Conservation (phyloP, 2,329 filamentous ascomycete species). For the Ophiocordyceps camponoti-leonardi region DNA sequence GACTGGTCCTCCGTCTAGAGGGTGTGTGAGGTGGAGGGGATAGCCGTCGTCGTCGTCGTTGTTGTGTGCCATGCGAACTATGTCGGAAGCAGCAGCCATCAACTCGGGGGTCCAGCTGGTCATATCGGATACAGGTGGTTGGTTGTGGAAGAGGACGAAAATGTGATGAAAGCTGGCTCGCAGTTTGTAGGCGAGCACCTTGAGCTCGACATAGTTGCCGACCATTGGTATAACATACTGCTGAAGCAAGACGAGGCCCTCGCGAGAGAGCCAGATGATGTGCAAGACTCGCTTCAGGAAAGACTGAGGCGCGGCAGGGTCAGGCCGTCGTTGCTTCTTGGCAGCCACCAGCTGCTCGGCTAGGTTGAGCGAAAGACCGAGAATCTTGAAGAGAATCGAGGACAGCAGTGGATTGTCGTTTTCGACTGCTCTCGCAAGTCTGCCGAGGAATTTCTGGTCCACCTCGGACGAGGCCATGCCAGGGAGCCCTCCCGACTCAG, state of each 20-base stretch:
- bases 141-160: slow-evolving; percentile 90
- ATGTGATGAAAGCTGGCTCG: slow-evolving; percentile 93
- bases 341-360: slow-evolving; percentile 70
- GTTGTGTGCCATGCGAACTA: slow-evolving; percentile 18
- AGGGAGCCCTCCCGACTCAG: slow-evolving; percentile 2
- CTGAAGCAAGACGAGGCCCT: slow-evolving; percentile 78
- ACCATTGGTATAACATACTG: slow-evolving; percentile 77
- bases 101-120: slow-evolving; percentile 32
- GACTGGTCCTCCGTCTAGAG: slow-evolving; percentile 41
- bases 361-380: slow-evolving; percentile 79
- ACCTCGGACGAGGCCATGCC: slow-evolving; percentile 91
- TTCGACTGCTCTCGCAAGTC: slow-evolving; percentile 66
- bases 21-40: slow-evolving; percentile 29
- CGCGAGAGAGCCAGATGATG: slow-evolving; percentile 88
- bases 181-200: slow-evolving; percentile 80
- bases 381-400: slow-evolving; percentile 71
- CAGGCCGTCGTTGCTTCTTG: slow-evolving; percentile 67
- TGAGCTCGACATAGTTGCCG: slow-evolving; percentile 61
- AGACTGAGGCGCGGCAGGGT: slow-evolving; percentile 59
- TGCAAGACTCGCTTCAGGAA: slow-evolving; percentile 70
- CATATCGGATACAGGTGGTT: slow-evolving; percentile 54
- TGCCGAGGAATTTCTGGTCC: slow-evolving; percentile 91
- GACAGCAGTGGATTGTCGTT: slow-evolving; percentile 64
- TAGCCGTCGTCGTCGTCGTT: slow-evolving; percentile 8
- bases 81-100: slow-evolving; percentile 17